Conservation (phyloP, 2,329 filamentous ascomycete genomes). For the Iodosphaeria phyllophila region DNA sequence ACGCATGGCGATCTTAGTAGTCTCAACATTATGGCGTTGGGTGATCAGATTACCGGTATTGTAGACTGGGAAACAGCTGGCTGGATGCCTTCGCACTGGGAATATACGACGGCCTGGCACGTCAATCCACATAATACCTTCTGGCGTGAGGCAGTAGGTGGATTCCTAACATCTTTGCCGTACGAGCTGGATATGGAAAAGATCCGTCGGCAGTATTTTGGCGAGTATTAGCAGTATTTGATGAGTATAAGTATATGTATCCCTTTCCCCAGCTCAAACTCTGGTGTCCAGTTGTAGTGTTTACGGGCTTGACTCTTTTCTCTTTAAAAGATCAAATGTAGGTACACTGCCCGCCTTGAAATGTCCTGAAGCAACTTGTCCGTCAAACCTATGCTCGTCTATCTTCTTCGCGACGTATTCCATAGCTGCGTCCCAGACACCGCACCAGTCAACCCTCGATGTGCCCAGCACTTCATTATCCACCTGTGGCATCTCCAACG, state of each 20-base stretch:
- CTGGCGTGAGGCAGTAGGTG: constrained; percentile 5
- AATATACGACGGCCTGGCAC: constrained; percentile 6
- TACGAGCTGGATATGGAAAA: constrained; percentile 6
- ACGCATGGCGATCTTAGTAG: constrained; percentile 12
- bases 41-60: constrained; percentile 11
- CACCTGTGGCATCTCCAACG: constrained; percentile 11
- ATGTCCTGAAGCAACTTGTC: constrained; percentile 2
- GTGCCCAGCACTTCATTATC: constrained; percentile 16
- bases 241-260: neutral
- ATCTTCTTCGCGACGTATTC: constrained; percentile 19
- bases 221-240: constrained; percentile 4
- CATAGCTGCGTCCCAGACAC: constrained; percentile 17
- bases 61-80: constrained; percentile 5
- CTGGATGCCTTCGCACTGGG: constrained; percentile 7
- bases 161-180: constrained; percentile 5
- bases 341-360: constrained; percentile 1
- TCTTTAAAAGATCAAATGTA: constrained; percentile 1
- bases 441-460: constrained; percentile 13
- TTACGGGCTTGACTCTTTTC: too few relatives aligned
- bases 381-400: constrained; percentile 20
- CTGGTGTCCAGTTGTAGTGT: too few relatives aligned
- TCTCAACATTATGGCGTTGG: constrained; percentile 11
- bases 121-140: constrained; percentile 5
- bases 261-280: too few relatives aligned
- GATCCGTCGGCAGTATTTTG: constrained; percentile 6